A percentile compares a stretch with the other conserved stretches of the same genome.
These are phyloP conservation scores for Immersiella caudata DNA, from an alignment of 495 filamentous ascomycete species.

Conservation along the genomic window DNA sequence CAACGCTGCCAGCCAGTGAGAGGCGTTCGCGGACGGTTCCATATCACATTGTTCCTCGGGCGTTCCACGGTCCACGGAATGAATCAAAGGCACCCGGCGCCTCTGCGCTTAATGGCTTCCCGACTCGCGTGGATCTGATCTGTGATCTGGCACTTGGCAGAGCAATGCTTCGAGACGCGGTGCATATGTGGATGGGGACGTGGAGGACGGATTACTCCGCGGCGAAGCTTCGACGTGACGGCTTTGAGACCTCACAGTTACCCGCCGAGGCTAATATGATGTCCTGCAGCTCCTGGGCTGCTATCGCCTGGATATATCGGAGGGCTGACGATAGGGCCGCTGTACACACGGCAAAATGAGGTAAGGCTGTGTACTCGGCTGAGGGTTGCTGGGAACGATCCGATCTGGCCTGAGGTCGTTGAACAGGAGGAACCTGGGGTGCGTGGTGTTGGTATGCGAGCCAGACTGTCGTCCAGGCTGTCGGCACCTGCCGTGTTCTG, in stretches of 20 bases:
- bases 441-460: not conserved
- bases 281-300: conserved; percentile 20
- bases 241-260: conserved; percentile 32
- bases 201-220: not conserved
- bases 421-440: not conserved
- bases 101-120: not conserved
- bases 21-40: not conserved
- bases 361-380: not conserved
- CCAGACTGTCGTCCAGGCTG: not conserved
- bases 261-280: conserved; percentile 45
- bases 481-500: not conserved
- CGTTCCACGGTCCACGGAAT: not conserved
- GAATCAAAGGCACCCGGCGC: not conserved
- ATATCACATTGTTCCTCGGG: not conserved
- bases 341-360: conserved; percentile 1
- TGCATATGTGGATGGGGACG: conserved; percentile 9
- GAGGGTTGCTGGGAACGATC: not conserved
- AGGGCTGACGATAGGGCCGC: conserved; percentile 7
- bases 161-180: not conserved
- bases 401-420: not conserved
- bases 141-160: not conserved
- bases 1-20: not conserved
- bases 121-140: not conserved
- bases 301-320: conserved; percentile 21
- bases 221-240: not conserved